These are phyloP conservation scores for Magnusiomyces sp. DNA, from an alignment of 1,139 yeast species.

Conservation along the genomic window DNA sequence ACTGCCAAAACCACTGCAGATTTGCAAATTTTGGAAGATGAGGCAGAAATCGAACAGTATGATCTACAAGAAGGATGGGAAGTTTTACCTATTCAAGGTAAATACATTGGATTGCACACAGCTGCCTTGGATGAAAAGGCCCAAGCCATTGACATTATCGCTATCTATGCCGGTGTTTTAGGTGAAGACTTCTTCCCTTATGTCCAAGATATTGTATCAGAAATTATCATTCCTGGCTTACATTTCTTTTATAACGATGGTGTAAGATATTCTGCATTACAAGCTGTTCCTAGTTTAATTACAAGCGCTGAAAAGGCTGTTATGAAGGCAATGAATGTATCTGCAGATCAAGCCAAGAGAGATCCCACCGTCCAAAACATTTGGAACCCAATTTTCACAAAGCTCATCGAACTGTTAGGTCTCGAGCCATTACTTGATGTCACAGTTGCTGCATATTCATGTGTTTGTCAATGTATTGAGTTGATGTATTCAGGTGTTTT, in stretches of 20 bases:
- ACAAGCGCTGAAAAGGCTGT: conserved; percentile 40
- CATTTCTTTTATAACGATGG: conserved; percentile 92
- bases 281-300: conserved; percentile 70
- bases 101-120: conserved; percentile 89
- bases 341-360: conserved; percentile 40
- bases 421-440: conserved; percentile 82
- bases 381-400: conserved; percentile 66
- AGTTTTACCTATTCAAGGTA: conserved; percentile 82
- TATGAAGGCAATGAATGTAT: conserved; percentile 19
- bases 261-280: conserved; percentile 84
- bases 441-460: conserved; percentile 64
- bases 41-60: conserved; percentile 75
- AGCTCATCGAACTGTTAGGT: conserved; percentile 58
- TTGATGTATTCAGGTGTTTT: conserved; percentile 55
- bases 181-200: conserved; percentile 78
- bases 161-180: conserved; percentile 80
- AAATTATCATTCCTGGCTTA: conserved; percentile 78
- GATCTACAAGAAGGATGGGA: conserved; percentile 93
- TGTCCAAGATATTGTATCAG: conserved; percentile 68
- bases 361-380: conserved; percentile 44
- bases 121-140: conserved; percentile 89
- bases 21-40: conserved; percentile 75
- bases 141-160: conserved; percentile 78
- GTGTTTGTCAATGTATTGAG: conserved; percentile 61
- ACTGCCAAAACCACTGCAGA: conserved; percentile 90